Conservation (phyloP, 306 rosid species). For the Quercus glauca region DNA sequence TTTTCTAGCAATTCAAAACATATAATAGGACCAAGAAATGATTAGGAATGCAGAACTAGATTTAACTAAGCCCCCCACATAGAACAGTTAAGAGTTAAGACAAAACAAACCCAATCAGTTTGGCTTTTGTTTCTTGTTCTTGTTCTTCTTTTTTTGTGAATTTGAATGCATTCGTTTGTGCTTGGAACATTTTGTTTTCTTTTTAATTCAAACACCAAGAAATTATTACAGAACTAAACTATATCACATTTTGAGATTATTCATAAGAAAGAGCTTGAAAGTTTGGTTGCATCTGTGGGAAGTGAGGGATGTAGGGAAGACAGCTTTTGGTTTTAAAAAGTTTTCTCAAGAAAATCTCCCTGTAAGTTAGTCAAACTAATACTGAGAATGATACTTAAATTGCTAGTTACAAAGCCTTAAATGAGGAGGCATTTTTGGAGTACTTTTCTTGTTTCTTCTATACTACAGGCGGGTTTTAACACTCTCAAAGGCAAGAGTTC, state of each 20-base stretch:
- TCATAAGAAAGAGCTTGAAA: neutral
- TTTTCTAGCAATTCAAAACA: neutral
- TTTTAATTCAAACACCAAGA: no score
- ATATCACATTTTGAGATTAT: neutral
- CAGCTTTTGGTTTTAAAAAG: neutral
- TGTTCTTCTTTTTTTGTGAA: neutral
- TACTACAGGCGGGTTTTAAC: neutral
- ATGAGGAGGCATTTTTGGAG: neutral
- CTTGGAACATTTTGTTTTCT: neutral
- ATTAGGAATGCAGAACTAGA: neutral
- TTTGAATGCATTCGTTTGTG: neutral
- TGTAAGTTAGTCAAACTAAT: neutral
- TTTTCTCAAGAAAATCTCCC: neutral
- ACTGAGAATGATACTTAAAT: neutral
- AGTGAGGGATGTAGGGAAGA: neutral
- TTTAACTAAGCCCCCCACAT: neutral
- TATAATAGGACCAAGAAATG: neutral
- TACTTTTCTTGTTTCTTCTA: neutral
- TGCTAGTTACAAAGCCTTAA: no score
- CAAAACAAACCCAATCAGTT: neutral
- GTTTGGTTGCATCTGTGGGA: neutral
- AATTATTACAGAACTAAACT: neutral
- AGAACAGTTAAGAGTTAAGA: neutral
- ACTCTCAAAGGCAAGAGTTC: neutral
- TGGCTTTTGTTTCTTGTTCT: neutral